A percentile compares a stretch with the other conserved stretches of the same genome.
These are phyloP conservation scores for Cladosporium sp. DNA, from an alignment of 2,329 filamentous ascomycete species.

Conservation along the genomic window DNA sequence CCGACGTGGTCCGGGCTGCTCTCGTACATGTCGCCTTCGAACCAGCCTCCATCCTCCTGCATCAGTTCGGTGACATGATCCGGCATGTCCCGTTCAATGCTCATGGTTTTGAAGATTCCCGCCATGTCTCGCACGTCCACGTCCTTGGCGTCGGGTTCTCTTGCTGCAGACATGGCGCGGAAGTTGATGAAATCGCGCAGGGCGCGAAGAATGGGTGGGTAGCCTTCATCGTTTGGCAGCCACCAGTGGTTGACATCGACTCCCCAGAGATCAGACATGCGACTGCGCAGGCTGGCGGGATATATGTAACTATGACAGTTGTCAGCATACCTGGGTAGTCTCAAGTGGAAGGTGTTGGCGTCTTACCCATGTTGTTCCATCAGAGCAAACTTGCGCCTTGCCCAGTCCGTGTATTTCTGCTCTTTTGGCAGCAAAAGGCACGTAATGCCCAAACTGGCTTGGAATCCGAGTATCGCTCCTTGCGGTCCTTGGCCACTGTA, in stretches of 20 bases:
- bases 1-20: constrained; percentile 10
- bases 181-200: constrained; percentile 69
- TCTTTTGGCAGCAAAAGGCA: constrained; percentile 77
- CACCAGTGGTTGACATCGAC: constrained; percentile 78
- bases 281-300: constrained; percentile 65
- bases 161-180: constrained; percentile 23
- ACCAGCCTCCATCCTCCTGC: constrained; percentile 7
- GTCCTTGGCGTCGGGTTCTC: constrained; percentile 19
- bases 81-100: constrained; percentile 10
- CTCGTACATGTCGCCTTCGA: constrained; percentile 12
- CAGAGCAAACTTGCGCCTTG: constrained; percentile 70
- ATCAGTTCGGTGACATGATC: constrained; percentile 10
- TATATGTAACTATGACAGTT: constrained; percentile 68
- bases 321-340: constrained; percentile 14
- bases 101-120: constrained; percentile 37
- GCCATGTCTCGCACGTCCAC: constrained; percentile 32
- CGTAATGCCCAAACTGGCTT: constrained; percentile 72
- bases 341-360: background rate
- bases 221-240: constrained; percentile 77
- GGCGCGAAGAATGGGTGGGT: constrained; percentile 67
- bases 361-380: constrained; percentile 75
- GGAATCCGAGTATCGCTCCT: constrained; percentile 67
- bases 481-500: constrained; percentile 66
- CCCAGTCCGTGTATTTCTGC: constrained; percentile 69
- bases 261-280: constrained; percentile 72